phyloP scores from a whole-genome alignment of 148 eudicot species.

The Dianthus caryophyllus region DNA sequence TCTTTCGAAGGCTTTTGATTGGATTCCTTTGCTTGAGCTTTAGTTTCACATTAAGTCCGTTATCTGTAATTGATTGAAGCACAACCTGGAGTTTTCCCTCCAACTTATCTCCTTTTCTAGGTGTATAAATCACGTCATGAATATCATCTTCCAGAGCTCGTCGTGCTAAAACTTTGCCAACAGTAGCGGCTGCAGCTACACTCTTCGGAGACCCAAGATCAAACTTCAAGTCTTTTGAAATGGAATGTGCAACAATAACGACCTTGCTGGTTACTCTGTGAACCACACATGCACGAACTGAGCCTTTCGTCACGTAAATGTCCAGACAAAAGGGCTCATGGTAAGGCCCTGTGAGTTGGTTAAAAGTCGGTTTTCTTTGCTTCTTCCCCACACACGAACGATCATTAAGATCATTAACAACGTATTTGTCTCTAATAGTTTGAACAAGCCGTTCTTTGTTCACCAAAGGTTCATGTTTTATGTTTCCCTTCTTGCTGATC shows the following conservation, averaged over 20 bases:
- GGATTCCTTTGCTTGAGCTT: conserved; percentile 63
- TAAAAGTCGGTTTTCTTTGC: conserved; percentile 64
- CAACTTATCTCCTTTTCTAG: conserved; percentile 72
- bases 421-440: conserved; percentile 30
- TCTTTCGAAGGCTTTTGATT: conserved; percentile 25
- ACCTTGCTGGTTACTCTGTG: conserved; percentile 93
- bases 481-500: conserved; percentile 18
- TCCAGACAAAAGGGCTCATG: conserved; percentile 95
- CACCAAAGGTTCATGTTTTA: conserved; percentile 10
- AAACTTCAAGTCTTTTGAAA: conserved; percentile 85
- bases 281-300: conserved; percentile 83
- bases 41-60: conserved; percentile 63
- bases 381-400: conserved; percentile 35
- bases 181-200: conserved; percentile 57
- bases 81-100: conserved; percentile 80
- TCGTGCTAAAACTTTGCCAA: conserved; percentile 69
- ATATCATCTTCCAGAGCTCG: conserved; percentile 82
- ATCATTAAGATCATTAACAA: conserved; percentile 24
- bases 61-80: conserved; percentile 50
- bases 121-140: conserved; percentile 70
- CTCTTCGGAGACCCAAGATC: conserved; percentile 65
- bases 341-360: conserved; percentile 84
- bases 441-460: conserved; percentile 22
- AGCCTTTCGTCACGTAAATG: conserved; percentile 64
- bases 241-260: conserved; percentile 88